Conservation (phyloP, 257 asterid species). For the Knoxia roxburghii region DNA sequence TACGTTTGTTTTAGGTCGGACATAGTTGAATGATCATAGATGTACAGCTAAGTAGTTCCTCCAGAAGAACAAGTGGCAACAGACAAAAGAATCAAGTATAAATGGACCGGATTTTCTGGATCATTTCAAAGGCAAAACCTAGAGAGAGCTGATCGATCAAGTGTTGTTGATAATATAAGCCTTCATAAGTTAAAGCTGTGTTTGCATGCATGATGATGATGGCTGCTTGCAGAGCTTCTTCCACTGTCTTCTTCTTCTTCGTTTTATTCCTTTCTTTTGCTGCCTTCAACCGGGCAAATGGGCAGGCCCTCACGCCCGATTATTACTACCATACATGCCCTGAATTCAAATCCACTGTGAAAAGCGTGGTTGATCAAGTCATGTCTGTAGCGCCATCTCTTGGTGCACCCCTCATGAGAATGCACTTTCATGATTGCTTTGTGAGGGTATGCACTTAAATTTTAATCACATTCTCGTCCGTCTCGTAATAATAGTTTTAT, state of each 20-base stretch:
- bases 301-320: constrained; percentile 24
- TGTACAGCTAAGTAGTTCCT: no score
- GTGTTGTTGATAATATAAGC: background rate
- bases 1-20: no score
- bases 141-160: background rate
- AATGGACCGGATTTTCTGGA: background rate
- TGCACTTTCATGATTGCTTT: constrained; percentile 52
- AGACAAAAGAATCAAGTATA: background rate
- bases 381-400: constrained; percentile 29
- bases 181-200: no score
- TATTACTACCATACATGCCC: constrained; percentile 35
- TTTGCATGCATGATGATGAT: background rate
- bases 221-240: constrained; percentile 8
- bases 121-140: background rate
- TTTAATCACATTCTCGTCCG: no score
- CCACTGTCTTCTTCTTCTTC: constrained; percentile 10
- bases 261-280: constrained; percentile 13
- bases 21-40: no score
- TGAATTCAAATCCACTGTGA: constrained; percentile 15
- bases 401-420: constrained; percentile 39
- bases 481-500: no score
- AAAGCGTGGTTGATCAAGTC: constrained; percentile 21
- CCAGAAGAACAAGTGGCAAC: no score
- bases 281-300: constrained; percentile 25
- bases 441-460: constrained; percentile 30